Base-by-base conservation (phyloP, 1,284 basidiomycete genomes). In the Termitomyces sp. region DNA sequence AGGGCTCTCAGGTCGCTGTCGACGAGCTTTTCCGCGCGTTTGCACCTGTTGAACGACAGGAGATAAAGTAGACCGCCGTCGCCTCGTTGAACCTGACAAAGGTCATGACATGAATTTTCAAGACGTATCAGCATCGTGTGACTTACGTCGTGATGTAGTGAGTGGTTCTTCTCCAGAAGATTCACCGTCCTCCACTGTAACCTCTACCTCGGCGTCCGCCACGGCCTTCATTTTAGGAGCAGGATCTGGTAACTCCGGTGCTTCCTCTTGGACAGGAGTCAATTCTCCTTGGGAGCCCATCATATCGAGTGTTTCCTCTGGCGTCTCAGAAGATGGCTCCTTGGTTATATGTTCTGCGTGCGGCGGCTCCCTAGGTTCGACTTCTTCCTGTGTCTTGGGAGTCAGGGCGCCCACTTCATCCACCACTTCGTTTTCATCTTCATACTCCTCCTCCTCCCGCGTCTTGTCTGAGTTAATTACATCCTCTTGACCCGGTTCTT, bases 41-140 rank as follows among this genome's bases (percentile, higher is more conserved):
- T 59, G 62, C 35, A 62, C 53, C 34, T 64, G 62, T 26, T 63
- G 63, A 1, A 57, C 58, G 2, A 57, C 58, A 14, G 67, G 60
- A 6, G 67, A 66, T 30, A 58, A 62, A 21, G 68, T 69, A 9
- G 68, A 65, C 54, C 66, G 68, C 11, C 68, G 64, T 48, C 63
- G 63, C 26, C 72, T 67, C 30, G 69, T 64, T 4, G 72, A 72
- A 33, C 70, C 72, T 74, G 16, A n/a, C 45, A 9, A 31, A 34
- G 11, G 16, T 43, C 13, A 43, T 46, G 45, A 19, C 18, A 24
- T 19, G 33, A 34, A 43, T 34, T n/a, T 44, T n/a, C n/a, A 38
- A 19, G 41, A 35, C 5, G 30, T 13, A n/a, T 43, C 6, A 45
- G 47, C 41, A 28, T 47, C n/a, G 19, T 4, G 39, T 13, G 46